Percentiles rank a stretch among this genome's conserved stretches.
These are phyloP conservation scores for Linum usitatissimum DNA, from an alignment of 345 rosid genomes.

Conservation along the genomic window DNA sequence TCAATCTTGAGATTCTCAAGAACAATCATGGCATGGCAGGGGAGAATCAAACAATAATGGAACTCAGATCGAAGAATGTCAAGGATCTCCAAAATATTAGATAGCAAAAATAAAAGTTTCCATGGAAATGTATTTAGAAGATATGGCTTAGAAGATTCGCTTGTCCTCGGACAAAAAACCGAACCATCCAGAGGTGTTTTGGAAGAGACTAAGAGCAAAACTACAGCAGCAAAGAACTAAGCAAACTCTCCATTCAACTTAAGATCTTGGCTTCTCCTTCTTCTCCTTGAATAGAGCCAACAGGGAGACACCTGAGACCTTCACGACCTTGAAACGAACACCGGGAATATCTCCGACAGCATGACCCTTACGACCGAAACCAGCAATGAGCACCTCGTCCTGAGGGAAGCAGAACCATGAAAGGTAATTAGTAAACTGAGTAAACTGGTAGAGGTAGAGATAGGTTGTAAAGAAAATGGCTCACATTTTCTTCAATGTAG, in stretches of 20 bases:
- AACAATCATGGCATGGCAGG: too few species aligned
- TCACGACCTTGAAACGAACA: slow-evolving; percentile 9
- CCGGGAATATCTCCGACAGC: slow-evolving; percentile 11
- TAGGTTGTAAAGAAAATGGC: not conserved
- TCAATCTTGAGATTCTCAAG: too few species aligned
- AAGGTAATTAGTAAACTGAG: not conserved
- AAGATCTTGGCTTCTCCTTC: slow-evolving; percentile 12
- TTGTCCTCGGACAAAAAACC: not conserved
- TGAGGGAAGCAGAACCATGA: not conserved
- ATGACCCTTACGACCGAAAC: slow-evolving; percentile 9
- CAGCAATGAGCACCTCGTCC: slow-evolving; percentile 10
- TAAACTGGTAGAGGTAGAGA: not conserved
- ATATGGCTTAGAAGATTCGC: not conserved
- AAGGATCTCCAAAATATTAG: not conserved
- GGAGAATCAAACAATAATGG: slow-evolving; percentile 3
- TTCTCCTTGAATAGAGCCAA: slow-evolving; percentile 10
- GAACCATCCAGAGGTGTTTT: not conserved
- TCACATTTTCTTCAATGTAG: slow-evolving; percentile 10
- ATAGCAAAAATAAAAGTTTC: not conserved
- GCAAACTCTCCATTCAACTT: not conserved
- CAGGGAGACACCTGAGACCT: slow-evolving; percentile 10
- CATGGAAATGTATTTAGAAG: not conserved
- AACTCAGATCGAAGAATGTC: not conserved
- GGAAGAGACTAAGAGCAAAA: not conserved
- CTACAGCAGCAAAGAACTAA: not conserved